Percentiles rank a stretch among this genome's conserved stretches.
These are phyloP conservation scores for Fusarium haematococcum DNA, from an alignment of 2,329 filamentous ascomycete genomes.

Conservation along the genomic window DNA sequence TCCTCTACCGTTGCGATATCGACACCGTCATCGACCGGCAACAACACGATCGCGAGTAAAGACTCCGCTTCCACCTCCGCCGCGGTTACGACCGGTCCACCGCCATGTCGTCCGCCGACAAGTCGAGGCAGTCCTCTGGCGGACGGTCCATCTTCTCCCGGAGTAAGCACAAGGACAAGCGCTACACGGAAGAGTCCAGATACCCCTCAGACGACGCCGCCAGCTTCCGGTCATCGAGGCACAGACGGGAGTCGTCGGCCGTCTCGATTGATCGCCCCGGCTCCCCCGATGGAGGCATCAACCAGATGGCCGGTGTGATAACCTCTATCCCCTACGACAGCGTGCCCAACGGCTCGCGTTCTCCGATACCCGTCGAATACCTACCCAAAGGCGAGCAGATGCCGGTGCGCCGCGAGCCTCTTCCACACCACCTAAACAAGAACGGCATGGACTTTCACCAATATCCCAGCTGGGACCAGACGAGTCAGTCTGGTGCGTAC, in stretches of 20 bases:
- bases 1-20: constrained; percentile 14
- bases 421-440: constrained; percentile 88
- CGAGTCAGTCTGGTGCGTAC: constrained; percentile 63
- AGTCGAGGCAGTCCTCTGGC: constrained; percentile 82
- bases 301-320: constrained; percentile 84
- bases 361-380: constrained; percentile 79
- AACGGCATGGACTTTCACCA: constrained; percentile 85
- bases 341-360: constrained; percentile 72
- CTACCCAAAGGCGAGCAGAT: constrained; percentile 75
- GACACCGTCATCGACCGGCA: constrained; percentile 24
- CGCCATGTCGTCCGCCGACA: constrained; percentile 71
- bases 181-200: constrained; percentile 69
- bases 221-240: constrained; percentile 76
- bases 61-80: constrained; percentile 23
- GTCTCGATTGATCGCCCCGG: constrained; percentile 77
- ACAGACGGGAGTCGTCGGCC: constrained; percentile 78
- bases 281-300: constrained; percentile 74
- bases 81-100: constrained; percentile 38
- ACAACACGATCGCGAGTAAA: constrained; percentile 35
- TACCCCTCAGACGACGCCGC: constrained; percentile 70
- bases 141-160: constrained; percentile 88
- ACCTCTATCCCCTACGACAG: constrained; percentile 90
- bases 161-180: constrained; percentile 81
- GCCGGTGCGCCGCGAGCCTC: constrained; percentile 74
- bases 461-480: constrained; percentile 79